Evolutionary conservation across 1,139 yeast species (phyloP).

Genomic region (Pneumocystis carinii): DNA sequence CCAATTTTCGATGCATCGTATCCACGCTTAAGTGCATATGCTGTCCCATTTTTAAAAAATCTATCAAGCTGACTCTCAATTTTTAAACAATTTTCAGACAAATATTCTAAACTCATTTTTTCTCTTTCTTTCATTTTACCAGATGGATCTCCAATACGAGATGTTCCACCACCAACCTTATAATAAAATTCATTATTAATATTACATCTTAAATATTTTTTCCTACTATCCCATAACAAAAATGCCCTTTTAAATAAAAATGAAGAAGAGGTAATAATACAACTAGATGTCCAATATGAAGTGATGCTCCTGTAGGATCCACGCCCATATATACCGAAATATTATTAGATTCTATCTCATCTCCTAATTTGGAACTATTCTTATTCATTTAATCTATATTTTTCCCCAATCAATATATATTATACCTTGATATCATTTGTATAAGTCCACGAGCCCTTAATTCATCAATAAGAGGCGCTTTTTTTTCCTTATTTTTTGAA

Average conservation of each 20-base stretch:
- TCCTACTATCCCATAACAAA: constrained; percentile 48
- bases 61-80: constrained; percentile 47
- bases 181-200: not conserved
- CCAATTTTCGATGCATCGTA: constrained; percentile 25
- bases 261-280: constrained; percentile 78
- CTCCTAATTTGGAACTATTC: not conserved
- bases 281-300: constrained; percentile 78
- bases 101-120: constrained; percentile 35
- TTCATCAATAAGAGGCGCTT: not conserved
- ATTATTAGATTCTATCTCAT: not conserved
- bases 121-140: constrained; percentile 69
- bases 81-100: constrained; percentile 42
- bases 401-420: not conserved
- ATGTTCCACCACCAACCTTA: constrained; percentile 94
- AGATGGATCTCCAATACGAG: constrained; percentile 92
- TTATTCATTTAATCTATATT: not conserved
- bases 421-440: not conserved
- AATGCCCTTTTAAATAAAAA: constrained; percentile 71
- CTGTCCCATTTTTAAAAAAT: constrained; percentile 50
- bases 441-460: not conserved
- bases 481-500: not conserved
- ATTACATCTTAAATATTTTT: too few relatives aligned
- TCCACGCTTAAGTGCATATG: constrained; percentile 44
- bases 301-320: constrained; percentile 82
- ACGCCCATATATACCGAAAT: constrained; percentile 62